Conservation (phyloP, 345 rosid species). For the Populus alba region DNA sequence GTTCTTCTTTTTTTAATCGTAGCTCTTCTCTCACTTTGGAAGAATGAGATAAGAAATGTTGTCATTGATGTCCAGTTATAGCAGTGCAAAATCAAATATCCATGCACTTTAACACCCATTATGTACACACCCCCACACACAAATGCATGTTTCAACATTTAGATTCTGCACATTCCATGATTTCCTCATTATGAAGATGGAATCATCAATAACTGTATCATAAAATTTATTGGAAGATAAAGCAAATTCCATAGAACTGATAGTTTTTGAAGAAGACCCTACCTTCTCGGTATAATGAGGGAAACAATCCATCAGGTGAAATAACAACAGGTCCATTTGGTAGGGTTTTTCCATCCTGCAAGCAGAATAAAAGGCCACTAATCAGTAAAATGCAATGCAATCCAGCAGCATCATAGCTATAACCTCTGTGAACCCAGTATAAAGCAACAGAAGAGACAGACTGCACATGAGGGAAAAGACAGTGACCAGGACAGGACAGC, state of each 20-base stretch:
- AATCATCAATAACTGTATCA: neutral
- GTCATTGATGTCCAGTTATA: neutral
- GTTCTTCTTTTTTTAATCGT: neutral
- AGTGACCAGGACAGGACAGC: neutral
- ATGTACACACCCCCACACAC: neutral
- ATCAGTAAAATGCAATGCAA: neutral
- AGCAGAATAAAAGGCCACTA: constrained; percentile 12
- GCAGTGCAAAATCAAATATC: neutral
- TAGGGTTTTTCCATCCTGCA: constrained; percentile 82
- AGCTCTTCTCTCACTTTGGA: neutral
- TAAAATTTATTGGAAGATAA: neutral
- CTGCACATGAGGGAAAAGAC: neutral
- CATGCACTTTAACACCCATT: neutral
- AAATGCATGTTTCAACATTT: neutral
- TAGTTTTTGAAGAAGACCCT: constrained; percentile 7
- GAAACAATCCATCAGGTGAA: constrained; percentile 88
- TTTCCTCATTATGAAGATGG: neutral
- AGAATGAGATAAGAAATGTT: neutral
- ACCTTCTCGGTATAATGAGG: constrained; percentile 91
- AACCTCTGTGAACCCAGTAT: neutral
- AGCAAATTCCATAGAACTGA: neutral
- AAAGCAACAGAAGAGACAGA: constrained; percentile 1
- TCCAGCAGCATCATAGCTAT: neutral
- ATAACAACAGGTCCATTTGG: constrained; percentile 91
- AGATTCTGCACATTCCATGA: neutral